Evolutionary conservation across 1,284 basidiomycete species (phyloP), one percentile per base, ranked within the genome.

Genomic region (Coniferiporia weirii): DNA sequence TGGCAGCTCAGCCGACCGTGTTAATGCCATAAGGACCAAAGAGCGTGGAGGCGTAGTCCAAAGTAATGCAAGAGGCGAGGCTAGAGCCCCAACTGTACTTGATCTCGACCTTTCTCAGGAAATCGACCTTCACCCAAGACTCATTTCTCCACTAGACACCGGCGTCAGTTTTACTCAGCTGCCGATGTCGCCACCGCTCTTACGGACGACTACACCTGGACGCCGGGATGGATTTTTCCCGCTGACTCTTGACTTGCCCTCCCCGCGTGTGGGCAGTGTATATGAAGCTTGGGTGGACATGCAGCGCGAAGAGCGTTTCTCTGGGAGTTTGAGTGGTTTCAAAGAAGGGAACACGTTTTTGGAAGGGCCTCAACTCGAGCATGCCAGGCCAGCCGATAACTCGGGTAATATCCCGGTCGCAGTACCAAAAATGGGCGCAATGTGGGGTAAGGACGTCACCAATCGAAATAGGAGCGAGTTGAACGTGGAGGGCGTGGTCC

Each of bases 171-270:
- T 17, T 13, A 34, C 13, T 19, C 13, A n/a, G 50, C 20, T 13
- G 3, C 35, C 4, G 50, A n/a, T n/a, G n/a, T n/a, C n/a, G n/a
- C n/a, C n/a, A n/a, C 20, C 47, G 47, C 47, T 10, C 13, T 27
- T n/a, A 34, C 12, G 19, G 35, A 40, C 34, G n/a, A 9, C 15
- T 38, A n/a, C 7, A 4, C 10, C 19, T 19, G 13, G 36, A 34
- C 38, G 3, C 7, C 32, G 17, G 12, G 36, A n/a, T 1, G 36
- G 4, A 19, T 54, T 54, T 20, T 9, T 12, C 17, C 52, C 52
- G 10, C 52, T 54, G 52, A 45, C 52, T 1, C n/a, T 54, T 38
- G 43, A 54, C 43, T n/a, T 54, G 7, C 52, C 52, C 35, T 40
- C 52, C 5, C 43, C 52, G n/a, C 52, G 52, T n/a, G 22, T 54